Base-by-base conservation (phyloP, 1,284 basidiomycete species). In the Pseudozyma sp. region DNA sequence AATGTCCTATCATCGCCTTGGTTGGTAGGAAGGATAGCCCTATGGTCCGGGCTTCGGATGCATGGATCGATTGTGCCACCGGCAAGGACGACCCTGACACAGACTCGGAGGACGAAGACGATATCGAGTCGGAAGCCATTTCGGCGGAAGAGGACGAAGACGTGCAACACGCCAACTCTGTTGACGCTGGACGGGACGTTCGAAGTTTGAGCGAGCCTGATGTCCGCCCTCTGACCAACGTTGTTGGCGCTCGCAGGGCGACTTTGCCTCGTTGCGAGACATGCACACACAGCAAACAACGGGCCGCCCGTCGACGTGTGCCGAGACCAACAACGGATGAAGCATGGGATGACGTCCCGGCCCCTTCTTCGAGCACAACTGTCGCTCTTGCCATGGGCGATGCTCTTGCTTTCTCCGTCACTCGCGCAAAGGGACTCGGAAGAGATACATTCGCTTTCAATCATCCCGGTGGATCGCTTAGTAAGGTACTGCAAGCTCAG, bases 371-470 rank as follows among this genome's bases (percentile, higher is more conserved):
- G 57, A 85, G 82, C 47, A 86, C 86, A 19, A 81, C 85, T 7
- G 78, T 81, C 9, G 85, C 85, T n/a, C 59, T 86, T 25, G 85
- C 85, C 21, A 81, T 86, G 67, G 85, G 86, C 31, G 86, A 86
- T 66, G 82, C 85, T 4, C 73, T 86, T 21, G 85, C 83, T 3
- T 70, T 86, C 50, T 69, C 78, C 12, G 59, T 80, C 14, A 80
- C 81, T 12, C 67, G 74, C 3, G 73, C 79, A 0, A 70, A 74
- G 18, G 81, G 79, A 0, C 45, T 81, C 7, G 75, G 76, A 3
- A 50, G 60, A 14, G 58, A 59, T 21, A 78, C 69, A 45, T 86
- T 86, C 61, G 74, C 76, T 13, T 60, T 74, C 31, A 83, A 85
- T 59, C 86, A 86, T 47, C 86, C 86, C 0, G 86, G 85, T 10